Evolutionary conservation across 1,284 basidiomycete species (phyloP), one percentile per base, ranked within the genome.

Genomic region (Malassezia yamatoensis): DNA sequence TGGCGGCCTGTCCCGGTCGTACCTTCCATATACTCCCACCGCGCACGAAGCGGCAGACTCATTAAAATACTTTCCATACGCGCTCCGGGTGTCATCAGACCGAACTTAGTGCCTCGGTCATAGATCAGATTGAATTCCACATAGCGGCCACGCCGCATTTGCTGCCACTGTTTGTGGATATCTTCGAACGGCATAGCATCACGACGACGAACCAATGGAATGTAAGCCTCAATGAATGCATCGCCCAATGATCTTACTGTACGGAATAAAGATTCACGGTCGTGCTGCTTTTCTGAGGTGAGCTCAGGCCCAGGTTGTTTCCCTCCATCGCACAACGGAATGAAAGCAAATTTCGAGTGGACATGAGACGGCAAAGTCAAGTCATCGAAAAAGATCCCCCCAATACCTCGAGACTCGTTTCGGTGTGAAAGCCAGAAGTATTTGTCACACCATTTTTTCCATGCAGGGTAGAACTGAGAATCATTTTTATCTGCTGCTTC

Each of bases 401-500:
- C 94, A 38, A 99, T 78, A 3, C 94, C 94, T 21, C 93, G 83
- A 1, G 83, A 78, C 78, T 98, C 93, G 33, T 79, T 78, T n/a
- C 93, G 84, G 74, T 98, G 93, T n/a, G 87, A 81, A 67, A 96
- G 85, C 77, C 80, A 85, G 77, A 99, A 98, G 79, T 99, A 99
- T 72, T 88, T 84, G 78, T 98, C 94, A 78, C 93, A 96, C 90
- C 90, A 96, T 65, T 82, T 81, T 76, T 98, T 98, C 82, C 91
- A 90, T 1, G 80, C 77, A 4, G 83, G 81, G 77, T 90, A 89
- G 58, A 93, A 81, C 29, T 79, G 77, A 2, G 78, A 58, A 44
- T 87, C 83, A 75, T 90, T 84, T 39, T 78, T 75, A 67, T 87
- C 85, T 74, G 88, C 91, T 0, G 87, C 86, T 2, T 75, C 74